These are phyloP conservation scores for Sequoia sempervirens DNA, from an alignment of 75 land plant species.

Conservation along the genomic window DNA sequence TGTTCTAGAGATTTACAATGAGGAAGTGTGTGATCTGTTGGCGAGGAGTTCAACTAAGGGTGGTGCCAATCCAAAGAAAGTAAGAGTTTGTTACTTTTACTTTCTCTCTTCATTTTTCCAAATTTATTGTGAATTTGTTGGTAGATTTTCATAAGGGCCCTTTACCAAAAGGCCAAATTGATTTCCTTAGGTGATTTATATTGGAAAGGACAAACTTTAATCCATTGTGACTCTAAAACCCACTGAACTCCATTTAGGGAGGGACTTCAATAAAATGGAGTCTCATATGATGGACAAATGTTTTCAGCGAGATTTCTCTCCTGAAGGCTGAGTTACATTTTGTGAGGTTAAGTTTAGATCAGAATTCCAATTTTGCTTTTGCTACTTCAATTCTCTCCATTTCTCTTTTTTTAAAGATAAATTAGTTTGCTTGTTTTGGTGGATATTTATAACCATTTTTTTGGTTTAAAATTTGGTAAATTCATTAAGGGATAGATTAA, in stretches of 20 bases:
- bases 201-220: too few species aligned
- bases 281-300: too few species aligned
- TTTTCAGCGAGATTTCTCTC: too few species aligned
- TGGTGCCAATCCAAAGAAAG: neutral
- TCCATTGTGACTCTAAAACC: too few species aligned
- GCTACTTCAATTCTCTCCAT: neutral
- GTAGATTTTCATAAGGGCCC: neutral
- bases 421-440: neutral
- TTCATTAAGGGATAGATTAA: neutral
- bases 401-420: neutral
- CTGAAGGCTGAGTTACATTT: too few species aligned
- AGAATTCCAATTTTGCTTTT: neutral
- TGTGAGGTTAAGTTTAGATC: too few species aligned
- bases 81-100: neutral
- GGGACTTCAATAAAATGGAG: too few species aligned
- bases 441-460: neutral
- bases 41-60: conserved; percentile 9
- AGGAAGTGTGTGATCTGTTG: conserved; percentile 41
- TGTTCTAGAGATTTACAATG: conserved; percentile 47
- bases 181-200: too few species aligned
- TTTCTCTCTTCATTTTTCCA: neutral
- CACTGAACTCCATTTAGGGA: too few species aligned
- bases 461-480: neutral
- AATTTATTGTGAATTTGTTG: neutral
- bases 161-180: neutral